Conservation (phyloP, 495 filamentous ascomycete species). For the Xylaria acuta region DNA sequence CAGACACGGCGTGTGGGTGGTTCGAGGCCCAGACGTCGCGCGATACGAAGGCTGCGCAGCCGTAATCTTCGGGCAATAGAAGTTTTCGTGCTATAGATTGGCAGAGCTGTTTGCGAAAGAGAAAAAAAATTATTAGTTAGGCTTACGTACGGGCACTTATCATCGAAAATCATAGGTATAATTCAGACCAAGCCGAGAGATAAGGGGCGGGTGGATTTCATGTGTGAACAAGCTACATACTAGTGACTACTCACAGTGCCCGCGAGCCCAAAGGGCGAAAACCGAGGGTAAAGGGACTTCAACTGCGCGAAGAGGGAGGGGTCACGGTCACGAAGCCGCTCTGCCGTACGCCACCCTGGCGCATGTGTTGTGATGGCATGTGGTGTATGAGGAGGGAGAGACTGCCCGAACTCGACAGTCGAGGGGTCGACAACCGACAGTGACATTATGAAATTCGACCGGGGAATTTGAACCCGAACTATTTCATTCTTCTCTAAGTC, state of each 20-base stretch:
- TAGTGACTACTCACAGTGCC: conserved; percentile 6
- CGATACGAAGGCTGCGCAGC: conserved; percentile 38
- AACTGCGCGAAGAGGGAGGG: conserved; percentile 34
- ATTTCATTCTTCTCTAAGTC: background rate
- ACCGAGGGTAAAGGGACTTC: conserved; percentile 51
- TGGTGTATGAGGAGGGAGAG: conserved; percentile 49
- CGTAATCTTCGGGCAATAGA: conserved; percentile 35
- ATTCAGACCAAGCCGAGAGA: background rate
- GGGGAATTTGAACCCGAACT: background rate
- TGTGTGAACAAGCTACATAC: background rate
- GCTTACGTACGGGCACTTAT: background rate
- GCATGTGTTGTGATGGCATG: conserved; percentile 49
- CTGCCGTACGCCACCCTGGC: conserved; percentile 43
- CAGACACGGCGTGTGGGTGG: conserved; percentile 31
- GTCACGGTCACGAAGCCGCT: conserved; percentile 44
- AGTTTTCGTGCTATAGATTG: conserved; percentile 35
- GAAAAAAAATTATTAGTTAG: background rate
- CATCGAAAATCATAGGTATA: background rate
- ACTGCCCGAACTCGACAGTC: conserved; percentile 37
- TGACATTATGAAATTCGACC: background rate
- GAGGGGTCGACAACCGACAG: conserved; percentile 17
- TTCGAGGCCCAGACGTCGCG: conserved; percentile 36
- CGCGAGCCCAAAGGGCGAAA: conserved; percentile 40
- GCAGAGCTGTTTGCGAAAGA: conserved; percentile 34
- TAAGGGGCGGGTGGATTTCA: background rate